These are phyloP conservation scores for Emericellopsis cladophorae DNA, from an alignment of 2,329 filamentous ascomycete species.

Conservation along the genomic window DNA sequence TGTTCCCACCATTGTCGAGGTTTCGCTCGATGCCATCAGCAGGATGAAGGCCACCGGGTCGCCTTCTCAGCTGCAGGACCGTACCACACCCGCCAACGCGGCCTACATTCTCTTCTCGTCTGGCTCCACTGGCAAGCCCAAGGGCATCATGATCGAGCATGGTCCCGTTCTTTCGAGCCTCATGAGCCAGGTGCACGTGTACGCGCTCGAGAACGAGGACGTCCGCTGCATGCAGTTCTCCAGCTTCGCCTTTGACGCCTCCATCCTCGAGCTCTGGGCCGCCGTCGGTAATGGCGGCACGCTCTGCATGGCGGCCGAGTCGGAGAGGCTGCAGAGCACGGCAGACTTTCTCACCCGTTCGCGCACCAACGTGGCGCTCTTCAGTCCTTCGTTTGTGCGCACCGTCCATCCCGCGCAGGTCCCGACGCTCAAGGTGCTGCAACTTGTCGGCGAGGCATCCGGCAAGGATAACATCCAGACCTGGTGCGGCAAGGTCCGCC, in stretches of 20 bases:
- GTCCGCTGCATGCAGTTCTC: conserved; percentile 2
- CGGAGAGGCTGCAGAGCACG: neutral
- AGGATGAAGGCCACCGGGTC: neutral
- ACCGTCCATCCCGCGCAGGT: conserved; percentile 2
- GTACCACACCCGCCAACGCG: neutral
- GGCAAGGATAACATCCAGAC: conserved; percentile 12
- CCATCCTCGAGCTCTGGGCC: neutral
- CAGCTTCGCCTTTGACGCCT: conserved; percentile 2
- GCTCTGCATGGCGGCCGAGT: conserved; percentile 1
- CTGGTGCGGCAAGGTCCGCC: conserved; percentile 12
- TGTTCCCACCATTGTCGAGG: neutral
- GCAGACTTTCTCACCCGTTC: neutral
- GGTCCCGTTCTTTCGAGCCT: conserved; percentile 5
- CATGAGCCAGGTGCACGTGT: conserved; percentile 2
- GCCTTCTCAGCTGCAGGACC: neutral
- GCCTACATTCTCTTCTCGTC: conserved; percentile 10
- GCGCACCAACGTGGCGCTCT: neutral
- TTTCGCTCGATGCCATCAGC: neutral
- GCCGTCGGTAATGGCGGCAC: neutral
- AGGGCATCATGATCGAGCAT: conserved; percentile 9
- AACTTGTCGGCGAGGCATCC: conserved; percentile 14
- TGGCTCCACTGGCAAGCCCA: conserved; percentile 10
- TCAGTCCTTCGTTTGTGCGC: conserved; percentile 1
- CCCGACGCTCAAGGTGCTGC: conserved; percentile 5
- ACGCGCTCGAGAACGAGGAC: conserved; percentile 7